Evolutionary conservation across 163 green algal species (phyloP).

Genomic region (Picocystis sp.): DNA sequence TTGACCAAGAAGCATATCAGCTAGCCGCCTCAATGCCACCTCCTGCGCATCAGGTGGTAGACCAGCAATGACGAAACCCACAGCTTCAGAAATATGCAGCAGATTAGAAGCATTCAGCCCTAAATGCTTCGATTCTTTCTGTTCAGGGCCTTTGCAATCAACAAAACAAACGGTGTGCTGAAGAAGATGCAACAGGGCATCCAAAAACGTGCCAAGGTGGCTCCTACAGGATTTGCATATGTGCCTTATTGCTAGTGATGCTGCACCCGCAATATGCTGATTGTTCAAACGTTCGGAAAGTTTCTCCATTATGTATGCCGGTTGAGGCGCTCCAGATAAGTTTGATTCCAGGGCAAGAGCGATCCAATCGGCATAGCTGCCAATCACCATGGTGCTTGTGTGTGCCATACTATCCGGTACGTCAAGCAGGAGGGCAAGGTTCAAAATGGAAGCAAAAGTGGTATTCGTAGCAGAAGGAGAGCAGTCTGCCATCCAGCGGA

Average conservation of each 20-base stretch:
- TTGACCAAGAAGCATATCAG: too few relatives aligned
- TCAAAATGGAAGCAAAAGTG: not conserved
- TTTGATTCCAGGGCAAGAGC: conserved; percentile 11
- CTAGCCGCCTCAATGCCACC: too few relatives aligned
- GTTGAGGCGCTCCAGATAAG: not conserved
- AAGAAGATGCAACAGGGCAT: conserved; percentile 43
- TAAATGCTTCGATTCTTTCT: too few relatives aligned
- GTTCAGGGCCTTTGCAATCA: too few relatives aligned
- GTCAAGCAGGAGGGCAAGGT: too few relatives aligned
- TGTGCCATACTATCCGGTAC: conserved; percentile 8
- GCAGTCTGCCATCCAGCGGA: conserved; percentile 9
- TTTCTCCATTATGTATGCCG: not conserved
- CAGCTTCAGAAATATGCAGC: too few relatives aligned
- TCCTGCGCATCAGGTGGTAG: too few relatives aligned
- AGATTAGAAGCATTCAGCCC: too few relatives aligned
- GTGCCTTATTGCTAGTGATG: conserved; percentile 33
- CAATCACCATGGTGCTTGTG: conserved; percentile 31
- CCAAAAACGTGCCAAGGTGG: conserved; percentile 27
- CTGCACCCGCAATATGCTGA: conserved; percentile 20
- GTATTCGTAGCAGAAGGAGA: not conserved
- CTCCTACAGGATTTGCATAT: conserved; percentile 45
- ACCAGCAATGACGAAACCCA: too few relatives aligned
- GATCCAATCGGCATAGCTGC: conserved; percentile 46
- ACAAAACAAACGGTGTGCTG: conserved; percentile 5
- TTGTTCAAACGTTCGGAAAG: conserved; percentile 15